Conservation (phyloP, 768 basidiomycete genomes). For the Suillus paluster region DNA sequence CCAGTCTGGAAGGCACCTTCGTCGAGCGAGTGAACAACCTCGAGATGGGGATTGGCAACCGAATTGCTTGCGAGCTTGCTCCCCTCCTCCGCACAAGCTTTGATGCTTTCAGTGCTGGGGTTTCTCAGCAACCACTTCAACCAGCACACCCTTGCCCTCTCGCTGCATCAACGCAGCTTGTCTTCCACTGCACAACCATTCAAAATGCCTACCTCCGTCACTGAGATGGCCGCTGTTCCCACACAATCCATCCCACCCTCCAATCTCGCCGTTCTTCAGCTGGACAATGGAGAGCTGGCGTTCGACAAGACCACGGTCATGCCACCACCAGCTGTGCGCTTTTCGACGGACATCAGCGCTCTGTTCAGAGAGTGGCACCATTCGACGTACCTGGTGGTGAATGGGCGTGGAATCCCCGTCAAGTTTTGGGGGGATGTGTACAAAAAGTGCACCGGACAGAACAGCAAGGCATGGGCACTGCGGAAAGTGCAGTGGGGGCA, state of each 20-base stretch:
- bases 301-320: neutral
- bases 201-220: no score
- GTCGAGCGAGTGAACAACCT: neutral
- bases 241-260: neutral
- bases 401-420: neutral
- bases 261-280: neutral
- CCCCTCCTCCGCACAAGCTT: neutral
- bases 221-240: no score
- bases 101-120: neutral
- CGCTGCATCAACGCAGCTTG: neutral
- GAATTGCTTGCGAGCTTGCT: neutral
- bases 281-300: neutral
- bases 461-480: neutral
- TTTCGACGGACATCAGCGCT: neutral
- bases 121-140: neutral
- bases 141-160: no score
- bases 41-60: neutral
- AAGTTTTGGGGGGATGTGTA: neutral
- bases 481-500: neutral
- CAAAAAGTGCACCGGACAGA: neutral
- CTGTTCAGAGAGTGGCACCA: neutral
- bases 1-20: neutral
- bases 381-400: neutral
- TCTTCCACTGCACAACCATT: no score
- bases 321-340: neutral